Conservation (phyloP, 768 basidiomycete species). For the Galerina marginata region DNA sequence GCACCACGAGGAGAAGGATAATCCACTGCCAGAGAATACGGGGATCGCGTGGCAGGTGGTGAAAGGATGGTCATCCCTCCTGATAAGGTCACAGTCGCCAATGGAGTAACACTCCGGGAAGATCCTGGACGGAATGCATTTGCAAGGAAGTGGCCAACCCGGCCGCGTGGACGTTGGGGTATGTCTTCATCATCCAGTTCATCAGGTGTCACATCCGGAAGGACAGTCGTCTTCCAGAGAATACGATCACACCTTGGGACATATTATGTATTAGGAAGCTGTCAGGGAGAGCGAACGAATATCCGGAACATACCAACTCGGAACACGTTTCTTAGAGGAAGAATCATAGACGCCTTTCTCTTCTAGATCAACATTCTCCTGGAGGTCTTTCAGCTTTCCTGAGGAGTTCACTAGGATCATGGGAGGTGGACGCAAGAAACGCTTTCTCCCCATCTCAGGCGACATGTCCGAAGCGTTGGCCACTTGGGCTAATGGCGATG, state of each 20-base stretch:
- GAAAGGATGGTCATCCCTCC: neutral
- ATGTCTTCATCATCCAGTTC: conserved; percentile 33
- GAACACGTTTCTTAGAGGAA: conserved; percentile 81
- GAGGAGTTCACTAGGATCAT: conserved; percentile 37
- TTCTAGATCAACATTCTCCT: conserved; percentile 30
- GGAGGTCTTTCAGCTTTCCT: conserved; percentile 38
- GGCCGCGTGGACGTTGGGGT: conserved; percentile 32
- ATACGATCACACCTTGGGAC: conserved; percentile 81
- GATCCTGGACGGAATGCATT: conserved; percentile 57
- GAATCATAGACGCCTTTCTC: conserved; percentile 80
- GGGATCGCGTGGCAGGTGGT: neutral
- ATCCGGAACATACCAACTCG: conserved; percentile 69
- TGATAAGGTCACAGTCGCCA: conserved; percentile 25
- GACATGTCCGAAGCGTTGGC: neutral
- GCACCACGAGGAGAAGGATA: neutral
- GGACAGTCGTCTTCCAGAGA: conserved; percentile 77
- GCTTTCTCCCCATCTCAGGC: conserved; percentile 10
- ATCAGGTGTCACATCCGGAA: conserved; percentile 43
- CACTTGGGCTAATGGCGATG: neutral
- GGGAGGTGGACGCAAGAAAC: conserved; percentile 31
- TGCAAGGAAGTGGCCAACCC: conserved; percentile 57
- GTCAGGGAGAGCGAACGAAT: neutral
- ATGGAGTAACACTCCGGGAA: conserved; percentile 37
- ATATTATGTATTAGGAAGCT: neutral
- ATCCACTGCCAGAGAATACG: neutral